Conservation (phyloP, 2,329 filamentous ascomycete genomes). For the Colletotrichum sp. region DNA sequence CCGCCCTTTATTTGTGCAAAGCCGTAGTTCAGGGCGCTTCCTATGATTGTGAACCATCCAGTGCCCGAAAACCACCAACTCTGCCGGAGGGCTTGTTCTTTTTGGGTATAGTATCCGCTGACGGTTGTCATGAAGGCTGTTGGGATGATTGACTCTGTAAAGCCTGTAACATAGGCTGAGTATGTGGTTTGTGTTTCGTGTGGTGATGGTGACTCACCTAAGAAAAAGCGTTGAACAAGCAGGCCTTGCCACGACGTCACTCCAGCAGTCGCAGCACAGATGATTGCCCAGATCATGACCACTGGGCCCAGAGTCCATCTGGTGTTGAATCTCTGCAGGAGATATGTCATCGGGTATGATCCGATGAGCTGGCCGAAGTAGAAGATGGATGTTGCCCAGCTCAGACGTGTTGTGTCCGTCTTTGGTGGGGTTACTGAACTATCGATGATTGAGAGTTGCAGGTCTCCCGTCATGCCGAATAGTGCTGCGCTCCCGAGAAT, state of each 20-base stretch:
- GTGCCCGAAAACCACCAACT: conserved; percentile 53
- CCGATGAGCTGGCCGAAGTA: conserved; percentile 67
- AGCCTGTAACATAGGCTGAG: not conserved
- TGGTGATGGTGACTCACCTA: not conserved
- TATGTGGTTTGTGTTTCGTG: not conserved
- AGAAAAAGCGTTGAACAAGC: conserved; percentile 55
- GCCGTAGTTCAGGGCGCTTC: conserved; percentile 53
- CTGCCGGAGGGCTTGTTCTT: conserved; percentile 53
- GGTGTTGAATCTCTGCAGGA: conserved; percentile 58
- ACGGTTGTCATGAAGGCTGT: conserved; percentile 56
- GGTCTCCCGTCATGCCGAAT: conserved; percentile 64
- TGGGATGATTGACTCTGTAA: conserved; percentile 54
- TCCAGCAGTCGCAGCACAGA: conserved; percentile 61
- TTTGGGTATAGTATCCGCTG: conserved; percentile 52
- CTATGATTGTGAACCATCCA: conserved; percentile 52
- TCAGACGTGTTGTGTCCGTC: conserved; percentile 57
- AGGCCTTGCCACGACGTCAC: conserved; percentile 58
- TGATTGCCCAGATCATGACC: conserved; percentile 57
- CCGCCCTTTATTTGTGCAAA: conserved; percentile 52
- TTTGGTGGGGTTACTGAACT: conserved; percentile 41
- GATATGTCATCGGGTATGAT: conserved; percentile 62
- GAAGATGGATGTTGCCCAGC: conserved; percentile 66
- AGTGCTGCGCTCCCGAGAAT: conserved; percentile 63
- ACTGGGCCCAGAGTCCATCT: conserved; percentile 53
- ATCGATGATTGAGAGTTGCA: conserved; percentile 48